phyloP scores from a whole-genome alignment of 768 basidiomycete species.

The Calocybe indica region DNA sequence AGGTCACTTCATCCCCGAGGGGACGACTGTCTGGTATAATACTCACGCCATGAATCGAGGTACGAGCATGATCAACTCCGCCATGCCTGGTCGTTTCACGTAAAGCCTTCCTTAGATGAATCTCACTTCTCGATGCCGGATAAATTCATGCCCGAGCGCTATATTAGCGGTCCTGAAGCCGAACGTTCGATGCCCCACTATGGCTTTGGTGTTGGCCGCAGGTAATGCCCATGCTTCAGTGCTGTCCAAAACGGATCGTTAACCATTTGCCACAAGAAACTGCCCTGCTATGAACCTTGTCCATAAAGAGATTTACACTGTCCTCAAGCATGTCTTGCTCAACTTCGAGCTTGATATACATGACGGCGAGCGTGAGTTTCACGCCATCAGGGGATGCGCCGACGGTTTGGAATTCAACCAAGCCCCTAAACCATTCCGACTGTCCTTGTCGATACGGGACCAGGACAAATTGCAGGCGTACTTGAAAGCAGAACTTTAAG shows the following conservation, averaged over 20 bases:
- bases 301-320: conserved; percentile 10
- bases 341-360: conserved; percentile 8
- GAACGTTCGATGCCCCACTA: conserved; percentile 11
- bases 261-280: background rate
- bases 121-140: conserved; percentile 9
- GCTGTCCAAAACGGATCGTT: background rate
- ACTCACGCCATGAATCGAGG: conserved; percentile 13
- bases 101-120: conserved; percentile 1
- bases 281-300: conserved; percentile 12
- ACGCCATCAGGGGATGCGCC: conserved; percentile 10
- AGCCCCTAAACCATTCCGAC: conserved; percentile 8
- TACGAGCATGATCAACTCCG: background rate
- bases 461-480: conserved; percentile 7
- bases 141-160: conserved; percentile 9
- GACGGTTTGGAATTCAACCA: conserved; percentile 11
- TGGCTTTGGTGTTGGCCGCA: conserved; percentile 11
- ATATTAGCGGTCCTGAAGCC: conserved; percentile 11
- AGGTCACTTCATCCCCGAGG: conserved; percentile 9
- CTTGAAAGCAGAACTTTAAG: background rate
- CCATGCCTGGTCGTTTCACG: background rate
- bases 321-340: conserved; percentile 8
- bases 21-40: conserved; percentile 11
- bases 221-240: background rate
- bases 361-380: conserved; percentile 10
- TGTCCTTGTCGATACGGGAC: conserved; percentile 7